Conservation (phyloP, 352 stramenopile species). For the Pythium brachiatum region DNA sequence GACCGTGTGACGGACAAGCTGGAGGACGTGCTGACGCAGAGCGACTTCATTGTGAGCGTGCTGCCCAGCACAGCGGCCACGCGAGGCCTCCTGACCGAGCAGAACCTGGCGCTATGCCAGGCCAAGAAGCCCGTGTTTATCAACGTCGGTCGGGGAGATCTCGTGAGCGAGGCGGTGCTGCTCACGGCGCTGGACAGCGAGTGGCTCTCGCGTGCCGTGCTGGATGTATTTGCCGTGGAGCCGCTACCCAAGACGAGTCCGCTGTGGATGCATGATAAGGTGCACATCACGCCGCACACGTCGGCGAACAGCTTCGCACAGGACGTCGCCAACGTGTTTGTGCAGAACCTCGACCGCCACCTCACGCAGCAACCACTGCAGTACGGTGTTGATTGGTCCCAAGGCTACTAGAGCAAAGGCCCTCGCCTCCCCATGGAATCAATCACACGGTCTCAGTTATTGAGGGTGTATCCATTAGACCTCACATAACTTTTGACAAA, state of each 20-base stretch:
- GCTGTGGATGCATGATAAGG: conserved; percentile 59
- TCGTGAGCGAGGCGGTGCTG: conserved; percentile 62
- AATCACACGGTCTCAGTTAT: neutral
- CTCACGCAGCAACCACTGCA: conserved; percentile 34
- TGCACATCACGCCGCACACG: conserved; percentile 82
- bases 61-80: conserved; percentile 78
- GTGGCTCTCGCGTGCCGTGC: conserved; percentile 56
- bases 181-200: conserved; percentile 57
- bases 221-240: conserved; percentile 67
- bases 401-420: conserved; percentile 40
- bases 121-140: conserved; percentile 71
- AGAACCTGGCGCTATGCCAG: conserved; percentile 39
- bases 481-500: too few relatives aligned
- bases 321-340: conserved; percentile 77
- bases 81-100: conserved; percentile 51
- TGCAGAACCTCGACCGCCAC: conserved; percentile 53
- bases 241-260: conserved; percentile 44
- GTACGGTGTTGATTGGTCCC: conserved; percentile 51
- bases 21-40: conserved; percentile 40
- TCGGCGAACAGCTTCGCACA: conserved; percentile 68
- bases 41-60: conserved; percentile 83
- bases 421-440: neutral
- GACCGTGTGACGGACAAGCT: conserved; percentile 48
- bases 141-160: conserved; percentile 85
- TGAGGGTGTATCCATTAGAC: too few relatives aligned